Evolutionary conservation across 805 yeast species (phyloP).

Genomic region (Pichia kluyveri): DNA sequence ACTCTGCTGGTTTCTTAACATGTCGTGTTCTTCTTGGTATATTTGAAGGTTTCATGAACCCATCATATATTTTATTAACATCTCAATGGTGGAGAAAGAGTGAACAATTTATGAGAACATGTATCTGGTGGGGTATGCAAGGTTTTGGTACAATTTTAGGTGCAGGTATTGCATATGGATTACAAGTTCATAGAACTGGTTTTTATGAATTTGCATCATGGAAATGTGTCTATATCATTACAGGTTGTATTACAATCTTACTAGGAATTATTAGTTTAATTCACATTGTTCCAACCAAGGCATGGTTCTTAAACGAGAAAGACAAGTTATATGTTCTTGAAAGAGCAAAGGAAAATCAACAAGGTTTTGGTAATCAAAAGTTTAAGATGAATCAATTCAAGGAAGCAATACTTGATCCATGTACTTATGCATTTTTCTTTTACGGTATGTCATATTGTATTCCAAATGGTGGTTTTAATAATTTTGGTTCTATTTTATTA

Average conservation of each 20-base stretch:
- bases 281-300: constrained; percentile 23
- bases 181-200: constrained; percentile 16
- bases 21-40: constrained; percentile 38
- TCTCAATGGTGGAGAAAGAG: constrained; percentile 19
- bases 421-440: constrained; percentile 21
- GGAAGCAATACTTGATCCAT: constrained; percentile 37
- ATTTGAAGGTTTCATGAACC: constrained; percentile 18
- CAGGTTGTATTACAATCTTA: constrained; percentile 21
- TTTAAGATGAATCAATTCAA: constrained; percentile 21
- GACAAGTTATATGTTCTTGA: constrained; percentile 26
- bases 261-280: constrained; percentile 22
- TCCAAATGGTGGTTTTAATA: constrained; percentile 32
- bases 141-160: constrained; percentile 19
- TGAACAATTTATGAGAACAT: constrained; percentile 18
- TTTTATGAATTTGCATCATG: constrained; percentile 16
- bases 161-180: constrained; percentile 20
- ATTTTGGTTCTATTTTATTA: constrained; percentile 26
- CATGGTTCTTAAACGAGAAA: constrained; percentile 22
- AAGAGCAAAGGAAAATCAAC: constrained; percentile 21
- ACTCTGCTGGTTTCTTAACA: constrained; percentile 36
- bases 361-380: constrained; percentile 24
- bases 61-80: constrained; percentile 8
- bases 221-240: constrained; percentile 23
- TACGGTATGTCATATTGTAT: constrained; percentile 35
- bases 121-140: constrained; percentile 17